Conservation (phyloP, 73 alveolate genomes). For the Paramecium sonneborni region DNA sequence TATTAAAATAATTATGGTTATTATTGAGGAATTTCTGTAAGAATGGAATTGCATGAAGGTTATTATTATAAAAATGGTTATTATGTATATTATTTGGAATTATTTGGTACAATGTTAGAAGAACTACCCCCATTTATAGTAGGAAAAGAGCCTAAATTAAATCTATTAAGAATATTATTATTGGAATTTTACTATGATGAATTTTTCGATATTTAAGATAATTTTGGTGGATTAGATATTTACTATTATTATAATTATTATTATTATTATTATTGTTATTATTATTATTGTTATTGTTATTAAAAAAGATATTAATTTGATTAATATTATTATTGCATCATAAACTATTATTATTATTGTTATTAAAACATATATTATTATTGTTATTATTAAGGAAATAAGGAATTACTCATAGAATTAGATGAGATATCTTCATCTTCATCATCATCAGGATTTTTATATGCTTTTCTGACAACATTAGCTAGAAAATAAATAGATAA, state of each 20-base stretch:
- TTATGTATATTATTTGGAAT: not conserved
- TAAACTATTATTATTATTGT: not conserved
- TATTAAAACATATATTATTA: not conserved
- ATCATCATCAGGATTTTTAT: conserved; percentile 31
- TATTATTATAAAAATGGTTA: not conserved
- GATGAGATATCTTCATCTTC: not conserved
- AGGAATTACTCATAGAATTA: not conserved
- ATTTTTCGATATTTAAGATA: not conserved
- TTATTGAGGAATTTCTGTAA: not conserved
- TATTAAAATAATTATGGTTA: not conserved
- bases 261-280: not conserved
- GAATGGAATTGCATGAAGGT: not conserved
- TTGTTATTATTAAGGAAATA: not conserved
- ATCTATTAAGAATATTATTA: not conserved
- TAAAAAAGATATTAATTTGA: not conserved
- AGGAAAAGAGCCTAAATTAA: conserved; percentile 8
- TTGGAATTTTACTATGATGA: not conserved
- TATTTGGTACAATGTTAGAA: not conserved
- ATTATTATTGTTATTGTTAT: not conserved
- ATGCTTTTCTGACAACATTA: conserved; percentile 40
- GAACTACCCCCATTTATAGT: not conserved
- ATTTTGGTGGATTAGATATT: not conserved
- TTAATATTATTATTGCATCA: not conserved
- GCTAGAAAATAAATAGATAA: not conserved
- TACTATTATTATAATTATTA: not conserved